Evolutionary conservation across 2,329 filamentous ascomycete genomes (phyloP), one percentile per base, ranked within the genome.

Genomic region (Aspergillus pseudonomiae): DNA sequence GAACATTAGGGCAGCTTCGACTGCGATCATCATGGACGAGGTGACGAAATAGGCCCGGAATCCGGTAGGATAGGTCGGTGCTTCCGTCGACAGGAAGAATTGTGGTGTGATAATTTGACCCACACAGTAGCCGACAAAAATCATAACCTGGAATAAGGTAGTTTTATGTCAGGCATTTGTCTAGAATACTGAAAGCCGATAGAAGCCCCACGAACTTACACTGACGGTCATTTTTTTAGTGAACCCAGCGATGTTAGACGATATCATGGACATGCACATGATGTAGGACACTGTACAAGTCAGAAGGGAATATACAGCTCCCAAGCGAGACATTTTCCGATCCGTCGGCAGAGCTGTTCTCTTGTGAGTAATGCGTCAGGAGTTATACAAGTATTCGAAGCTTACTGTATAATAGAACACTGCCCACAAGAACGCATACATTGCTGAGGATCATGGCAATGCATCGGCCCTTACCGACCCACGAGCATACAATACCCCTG

Each of bases 181-280:
- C 21, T 36, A 46, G 7, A 14, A 19, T 32, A 24, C 26, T 2
- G 1, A 14, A 11, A 21, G 14, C 7, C 12, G 19, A 2, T 11
- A 21, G 4, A 24, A 19, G 9, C 2, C 14, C 26, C 24, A 21
- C 19, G 21, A 6, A 58, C 56, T 58, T 45, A 58, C 56, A 21
- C 56, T 34, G 4, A 30, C 26, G 6, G 56, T 58, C 39, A 34
- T 34, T 28, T 58, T 58, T n/a, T 58, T 58, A 6, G 56, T 58
- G n/a, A 58, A 58, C 10, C 56, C 56, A 7, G 24, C 56, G 14
- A 58, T 48, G 28, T 58, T 58, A 6, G 56, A 58, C 3, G 56
- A 58, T 36, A 58, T 45, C 14, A 58, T 10, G 19, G 24, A 30
- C 56, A 58, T 58, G 56, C 56, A 58, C 56, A 58, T 58, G 7